Conservation (phyloP, 441 rosid species). For the Macaranga tanarius region DNA sequence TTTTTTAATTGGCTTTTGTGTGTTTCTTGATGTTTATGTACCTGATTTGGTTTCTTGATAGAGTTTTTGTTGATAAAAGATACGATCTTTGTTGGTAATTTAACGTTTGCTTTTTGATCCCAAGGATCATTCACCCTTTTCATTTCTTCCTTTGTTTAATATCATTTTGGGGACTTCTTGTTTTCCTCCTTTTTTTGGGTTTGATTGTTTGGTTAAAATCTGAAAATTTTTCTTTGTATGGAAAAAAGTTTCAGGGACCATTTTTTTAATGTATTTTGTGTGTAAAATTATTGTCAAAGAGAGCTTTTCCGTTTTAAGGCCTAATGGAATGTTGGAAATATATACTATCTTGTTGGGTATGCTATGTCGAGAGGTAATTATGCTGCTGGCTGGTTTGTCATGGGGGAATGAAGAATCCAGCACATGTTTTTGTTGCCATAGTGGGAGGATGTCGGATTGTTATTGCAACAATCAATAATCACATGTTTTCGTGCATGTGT, state of each 20-base stretch:
- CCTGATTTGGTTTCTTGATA: too few relatives aligned
- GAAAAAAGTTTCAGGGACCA: slow-evolving; percentile 8
- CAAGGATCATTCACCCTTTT: too few relatives aligned
- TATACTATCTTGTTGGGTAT: slow-evolving; percentile 1
- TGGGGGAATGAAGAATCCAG: neutral
- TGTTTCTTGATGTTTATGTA: neutral
- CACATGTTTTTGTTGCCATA: neutral
- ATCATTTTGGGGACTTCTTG: neutral
- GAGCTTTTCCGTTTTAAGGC: slow-evolving; percentile 9
- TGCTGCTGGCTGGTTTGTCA: neutral
- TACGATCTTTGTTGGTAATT: too few relatives aligned
- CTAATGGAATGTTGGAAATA: neutral
- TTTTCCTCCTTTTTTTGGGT: neutral
- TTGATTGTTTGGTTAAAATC: neutral
- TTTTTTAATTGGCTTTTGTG: neutral
- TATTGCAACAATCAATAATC: too few relatives aligned
- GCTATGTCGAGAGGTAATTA: neutral
- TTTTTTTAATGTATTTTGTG: neutral
- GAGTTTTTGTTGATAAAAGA: neutral
- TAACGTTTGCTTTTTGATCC: too few relatives aligned
- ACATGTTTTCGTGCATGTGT: neutral
- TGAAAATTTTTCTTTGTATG: neutral
- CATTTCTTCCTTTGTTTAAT: neutral
- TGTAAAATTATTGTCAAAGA: neutral
- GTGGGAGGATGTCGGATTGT: neutral